Evolutionary conservation across 352 stramenopile genomes (phyloP), one percentile per base, ranked within the genome.

Genomic region (Phytophthora sp.): DNA sequence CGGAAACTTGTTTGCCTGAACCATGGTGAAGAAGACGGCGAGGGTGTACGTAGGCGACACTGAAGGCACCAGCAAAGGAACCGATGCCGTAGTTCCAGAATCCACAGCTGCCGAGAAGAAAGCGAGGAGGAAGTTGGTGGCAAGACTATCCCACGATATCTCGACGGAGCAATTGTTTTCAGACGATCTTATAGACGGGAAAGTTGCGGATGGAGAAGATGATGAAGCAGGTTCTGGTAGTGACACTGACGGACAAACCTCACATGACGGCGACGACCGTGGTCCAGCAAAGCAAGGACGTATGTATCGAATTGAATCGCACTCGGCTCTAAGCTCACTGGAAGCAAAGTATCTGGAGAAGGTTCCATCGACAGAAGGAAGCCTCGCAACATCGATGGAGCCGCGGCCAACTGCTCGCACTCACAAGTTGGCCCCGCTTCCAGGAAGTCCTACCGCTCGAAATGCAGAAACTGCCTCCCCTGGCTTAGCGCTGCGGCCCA

Each of bases 121-220:
- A 26, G 53, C 60, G 13, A 52, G 51, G 48, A 39, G 60, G 37
- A 67, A 62, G 30, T 13, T 65, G 15, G 37, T 69, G 24, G 15
- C 50, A 30, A 66, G 62, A 23, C 62, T 87, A 18, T 87, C 76
- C 44, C 73, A 89, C 51, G 80, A 89, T 37, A 89, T 89, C 34
- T 88, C 80, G 24, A 89, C 77, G 13, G 79, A 89, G 61, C 80
- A 89, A 51, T 69, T 89, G 50, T 76, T 89, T 45, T 77, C 68
- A 4, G 80, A 89, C 23, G 67, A 85, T 6, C 69, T 89, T 7
- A 85, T 88, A 26, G 77, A 88, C 52, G 76, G 69, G 45, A 85
- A 87, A 58, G 77, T 89, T 15, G 67, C 74, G 1, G 80, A 87
- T 39, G 74, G 61, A 0, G 79, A 84, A 9, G 77, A 84, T n/a